Conservation (phyloP, 208 protist genomes). For the Vickermania spadyakhi region DNA sequence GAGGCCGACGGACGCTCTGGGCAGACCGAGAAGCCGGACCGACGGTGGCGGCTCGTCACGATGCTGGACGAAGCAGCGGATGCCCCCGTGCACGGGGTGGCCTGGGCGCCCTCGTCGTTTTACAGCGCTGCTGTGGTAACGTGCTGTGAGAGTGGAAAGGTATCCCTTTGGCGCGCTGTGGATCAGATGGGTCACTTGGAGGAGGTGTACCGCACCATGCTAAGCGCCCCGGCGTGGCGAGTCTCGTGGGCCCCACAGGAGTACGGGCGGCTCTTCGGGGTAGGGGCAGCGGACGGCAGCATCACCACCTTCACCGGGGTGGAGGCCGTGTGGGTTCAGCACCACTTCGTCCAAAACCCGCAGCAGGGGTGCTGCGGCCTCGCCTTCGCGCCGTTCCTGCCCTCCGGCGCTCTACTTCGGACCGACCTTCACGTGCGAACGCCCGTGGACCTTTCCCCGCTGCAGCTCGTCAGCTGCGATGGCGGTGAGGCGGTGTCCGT, state of each 20-base stretch:
- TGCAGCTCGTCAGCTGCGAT: conserved; percentile 75
- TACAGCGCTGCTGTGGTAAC: conserved; percentile 49
- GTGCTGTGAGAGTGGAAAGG: conserved; percentile 29
- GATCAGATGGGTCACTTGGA: conserved; percentile 30
- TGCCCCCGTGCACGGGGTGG: conserved; percentile 41
- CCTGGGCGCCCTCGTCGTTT: conserved; percentile 64
- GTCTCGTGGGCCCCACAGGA: conserved; percentile 71
- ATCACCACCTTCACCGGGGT: conserved; percentile 54
- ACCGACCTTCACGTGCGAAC: conserved; percentile 35
- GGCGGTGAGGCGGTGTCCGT: conserved; percentile 35
- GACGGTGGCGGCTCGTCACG: conserved; percentile 6
- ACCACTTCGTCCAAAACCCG: conserved; percentile 29
- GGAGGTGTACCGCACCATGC: conserved; percentile 39
- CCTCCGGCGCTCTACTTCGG: conserved; percentile 55
- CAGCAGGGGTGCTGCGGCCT: conserved; percentile 35
- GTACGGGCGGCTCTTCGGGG: conserved; percentile 75
- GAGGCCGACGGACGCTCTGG: not conserved
- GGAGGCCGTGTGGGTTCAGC: conserved; percentile 51
- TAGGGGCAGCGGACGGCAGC: conserved; percentile 54
- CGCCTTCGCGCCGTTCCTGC: conserved; percentile 60
- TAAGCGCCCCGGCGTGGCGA: conserved; percentile 36
- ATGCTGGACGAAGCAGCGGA: conserved; percentile 21
- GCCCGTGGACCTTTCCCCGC: conserved; percentile 34
- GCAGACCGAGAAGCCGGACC: too few species aligned
- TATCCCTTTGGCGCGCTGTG: conserved; percentile 53